Evolutionary conservation across 2,329 filamentous ascomycete species (phyloP), one percentile per base, ranked within the genome.

Genomic region (Penicillium sp.): DNA sequence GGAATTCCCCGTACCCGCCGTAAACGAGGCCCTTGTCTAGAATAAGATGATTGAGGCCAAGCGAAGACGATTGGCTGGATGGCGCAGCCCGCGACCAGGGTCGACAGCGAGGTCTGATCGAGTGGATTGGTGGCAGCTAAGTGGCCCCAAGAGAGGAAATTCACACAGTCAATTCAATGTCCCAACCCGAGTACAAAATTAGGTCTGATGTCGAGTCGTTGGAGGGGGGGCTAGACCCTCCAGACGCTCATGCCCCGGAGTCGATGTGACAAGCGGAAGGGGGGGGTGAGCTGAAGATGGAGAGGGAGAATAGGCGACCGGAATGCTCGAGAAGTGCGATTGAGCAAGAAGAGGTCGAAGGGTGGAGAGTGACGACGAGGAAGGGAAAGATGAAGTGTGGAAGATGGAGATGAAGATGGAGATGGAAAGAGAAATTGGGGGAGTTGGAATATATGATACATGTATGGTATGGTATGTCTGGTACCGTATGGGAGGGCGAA

Each of bases 1-100:
- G 55, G 51, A 67, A 69, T 68, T 67, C 63, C 56, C 62, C 56
- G 65, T 69, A 69, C 66, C 68, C 67, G 68, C 68, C 65, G 64
- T 69, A 69, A 63, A 71, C 67, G 68, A 67, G 55, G 58, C 48
- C 56, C 58, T 59, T 53, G 56, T 48, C 46, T 45, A 43, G 51
- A 53, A 54, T 39, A 48, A n/a, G 57, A 34, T 50, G 56, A 58
- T 58, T 45, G 36, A 54, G 54, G 53, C 58, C 56, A 56, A 60
- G 59, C 46, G 52, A 56, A 10, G 26, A 45, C 55, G 61, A 63
- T 62, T 62, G 61, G 59, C 43, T 50, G 48, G 42, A 55, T 56
- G 56, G 40, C 43, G 57, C 53, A 62, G 55, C 52, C 59, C 51
- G 51, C 54, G 53, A 63, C 61, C 55, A 44, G 61, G 61, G 61